Evolutionary conservation across 768 basidiomycete genomes (phyloP).

Genomic region (Psilocybe azurescens): DNA sequence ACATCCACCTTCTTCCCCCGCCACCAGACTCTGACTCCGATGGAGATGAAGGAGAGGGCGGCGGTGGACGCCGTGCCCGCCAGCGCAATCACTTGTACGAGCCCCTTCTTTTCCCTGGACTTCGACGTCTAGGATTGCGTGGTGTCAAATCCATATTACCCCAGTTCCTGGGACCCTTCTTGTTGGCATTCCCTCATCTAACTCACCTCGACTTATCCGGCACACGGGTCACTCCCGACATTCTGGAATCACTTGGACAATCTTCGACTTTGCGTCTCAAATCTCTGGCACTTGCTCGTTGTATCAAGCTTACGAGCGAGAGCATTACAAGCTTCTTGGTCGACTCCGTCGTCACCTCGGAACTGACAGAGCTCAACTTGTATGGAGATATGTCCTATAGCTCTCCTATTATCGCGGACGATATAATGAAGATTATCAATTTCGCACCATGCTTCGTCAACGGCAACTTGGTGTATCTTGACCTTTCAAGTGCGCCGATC

Average conservation of each 20-base stretch:
- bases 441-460: slow-evolving; percentile 80
- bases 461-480: slow-evolving; percentile 83
- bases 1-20: slow-evolving; percentile 58
- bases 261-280: slow-evolving; percentile 71
- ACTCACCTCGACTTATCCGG: slow-evolving; percentile 92
- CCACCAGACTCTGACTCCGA: slow-evolving; percentile 44
- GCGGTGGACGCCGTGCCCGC: slow-evolving; percentile 34
- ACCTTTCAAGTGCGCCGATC: slow-evolving; percentile 85
- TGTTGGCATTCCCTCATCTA: slow-evolving; percentile 83
- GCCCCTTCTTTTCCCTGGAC: slow-evolving; percentile 64
- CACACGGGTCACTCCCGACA: slow-evolving; percentile 79
- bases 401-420: slow-evolving; percentile 68
- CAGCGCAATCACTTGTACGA: slow-evolving; percentile 48
- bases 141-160: slow-evolving; percentile 82
- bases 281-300: slow-evolving; percentile 85
- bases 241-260: slow-evolving; percentile 68
- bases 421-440: slow-evolving; percentile 71
- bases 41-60: slow-evolving; percentile 47
- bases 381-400: slow-evolving; percentile 89
- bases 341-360: slow-evolving; percentile 63
- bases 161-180: slow-evolving; percentile 70
- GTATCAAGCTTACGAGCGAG: slow-evolving; percentile 81
- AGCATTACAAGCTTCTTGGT: slow-evolving; percentile 79
- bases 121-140: slow-evolving; percentile 81
- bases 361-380: slow-evolving; percentile 80